phyloP scores from a whole-genome alignment of 202 grass and related monocot species.

The Dendrocalamus latiflorus region DNA sequence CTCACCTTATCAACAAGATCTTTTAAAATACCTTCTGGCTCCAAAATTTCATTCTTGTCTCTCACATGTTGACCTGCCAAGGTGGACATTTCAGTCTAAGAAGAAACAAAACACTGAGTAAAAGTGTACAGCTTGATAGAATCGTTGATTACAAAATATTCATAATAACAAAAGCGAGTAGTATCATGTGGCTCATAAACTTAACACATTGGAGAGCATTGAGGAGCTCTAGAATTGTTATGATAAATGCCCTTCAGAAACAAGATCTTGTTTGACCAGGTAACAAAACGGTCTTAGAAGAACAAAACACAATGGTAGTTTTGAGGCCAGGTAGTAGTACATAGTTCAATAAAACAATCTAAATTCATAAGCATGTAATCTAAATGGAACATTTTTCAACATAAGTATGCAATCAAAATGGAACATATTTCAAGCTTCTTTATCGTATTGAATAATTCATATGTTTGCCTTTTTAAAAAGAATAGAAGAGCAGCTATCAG shows the following conservation, averaged over 20 bases:
- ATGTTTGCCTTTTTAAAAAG: not conserved
- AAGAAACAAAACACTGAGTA: not conserved
- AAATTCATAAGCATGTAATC: not conserved
- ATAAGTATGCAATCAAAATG: not conserved
- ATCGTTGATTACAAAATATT: not conserved
- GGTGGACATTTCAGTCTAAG: slow-evolving; percentile 23
- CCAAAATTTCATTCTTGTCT: not conserved
- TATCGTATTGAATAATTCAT: not conserved
- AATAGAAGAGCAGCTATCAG: not conserved
- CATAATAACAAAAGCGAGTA: not conserved
- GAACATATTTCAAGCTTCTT: not conserved
- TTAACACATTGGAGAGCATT: not conserved
- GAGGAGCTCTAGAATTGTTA: not conserved
- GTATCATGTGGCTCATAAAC: not conserved
- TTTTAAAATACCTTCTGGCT: slow-evolving; percentile 41
- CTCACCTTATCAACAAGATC: not conserved
- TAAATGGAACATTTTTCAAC: not conserved
- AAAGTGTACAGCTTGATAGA: not conserved
- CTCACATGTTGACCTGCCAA: slow-evolving; percentile 28
- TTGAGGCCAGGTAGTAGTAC: not conserved
- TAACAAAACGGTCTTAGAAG: not conserved
- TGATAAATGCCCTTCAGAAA: not conserved
- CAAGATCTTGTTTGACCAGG: not conserved
- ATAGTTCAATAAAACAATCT: not conserved
- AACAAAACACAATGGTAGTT: not conserved